phyloP scores from a whole-genome alignment of 2,329 filamentous ascomycete species.

The Alternaria panax region DNA sequence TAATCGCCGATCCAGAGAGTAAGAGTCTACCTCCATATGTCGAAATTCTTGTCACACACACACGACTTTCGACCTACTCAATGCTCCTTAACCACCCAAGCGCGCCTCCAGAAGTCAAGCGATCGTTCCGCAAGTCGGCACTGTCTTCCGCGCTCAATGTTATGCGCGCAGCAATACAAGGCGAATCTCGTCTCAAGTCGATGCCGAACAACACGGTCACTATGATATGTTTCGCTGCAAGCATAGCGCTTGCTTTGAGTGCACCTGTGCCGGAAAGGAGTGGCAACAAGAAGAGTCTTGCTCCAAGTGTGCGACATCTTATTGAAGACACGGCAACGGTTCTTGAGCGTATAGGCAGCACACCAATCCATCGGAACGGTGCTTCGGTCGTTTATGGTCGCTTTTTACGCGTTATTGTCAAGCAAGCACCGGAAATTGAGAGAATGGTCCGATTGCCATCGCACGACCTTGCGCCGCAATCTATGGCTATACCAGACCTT shows the following conservation, averaged over 20 bases:
- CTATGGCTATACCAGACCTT: constrained; percentile 18
- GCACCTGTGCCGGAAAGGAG: constrained; percentile 33
- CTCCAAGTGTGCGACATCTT: constrained; percentile 44
- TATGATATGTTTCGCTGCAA: constrained; percentile 75
- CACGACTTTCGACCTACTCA: constrained; percentile 75
- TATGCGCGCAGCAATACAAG: constrained; percentile 75
- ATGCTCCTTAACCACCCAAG: constrained; percentile 78
- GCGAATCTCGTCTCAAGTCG: constrained; percentile 71
- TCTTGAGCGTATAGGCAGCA: constrained; percentile 71
- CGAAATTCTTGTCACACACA: constrained; percentile 75
- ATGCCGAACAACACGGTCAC: constrained; percentile 83
- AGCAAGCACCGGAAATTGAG: constrained; percentile 36
- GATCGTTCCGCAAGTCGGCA: constrained; percentile 75
- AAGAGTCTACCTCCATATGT: constrained; percentile 72
- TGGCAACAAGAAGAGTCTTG: constrained; percentile 36
- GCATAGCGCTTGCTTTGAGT: constrained; percentile 60
- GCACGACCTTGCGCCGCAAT: constrained; percentile 14
- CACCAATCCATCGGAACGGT: constrained; percentile 71
- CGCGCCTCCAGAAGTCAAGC: constrained; percentile 72
- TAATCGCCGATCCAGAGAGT: constrained; percentile 49
- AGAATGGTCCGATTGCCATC: background rate
- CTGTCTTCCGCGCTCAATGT: constrained; percentile 77
- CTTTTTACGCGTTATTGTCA: constrained; percentile 58
- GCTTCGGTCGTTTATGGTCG: constrained; percentile 67
- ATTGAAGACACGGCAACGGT: constrained; percentile 73